A percentile compares a stretch with the other conserved stretches of the same genome.
Evolutionary conservation across 2,329 filamentous ascomycete species (phyloP).

Genomic region (Epichloe elymi): DNA sequence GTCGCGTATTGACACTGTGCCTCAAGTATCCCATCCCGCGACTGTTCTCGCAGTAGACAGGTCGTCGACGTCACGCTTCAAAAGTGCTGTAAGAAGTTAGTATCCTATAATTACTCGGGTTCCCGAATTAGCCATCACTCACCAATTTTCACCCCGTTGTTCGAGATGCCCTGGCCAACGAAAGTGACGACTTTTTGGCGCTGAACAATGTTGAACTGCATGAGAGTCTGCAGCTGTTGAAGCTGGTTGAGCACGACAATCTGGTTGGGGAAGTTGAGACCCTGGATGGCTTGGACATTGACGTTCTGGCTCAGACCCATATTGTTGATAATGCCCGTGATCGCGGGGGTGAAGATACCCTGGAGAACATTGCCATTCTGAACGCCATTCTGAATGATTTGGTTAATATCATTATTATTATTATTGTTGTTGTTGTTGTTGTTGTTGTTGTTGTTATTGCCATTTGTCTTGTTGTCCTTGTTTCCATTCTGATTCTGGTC

Average conservation of each 20-base stretch:
- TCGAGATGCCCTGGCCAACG: conserved; percentile 10
- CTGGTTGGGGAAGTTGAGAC: conserved; percentile 16
- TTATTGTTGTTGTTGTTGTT: neutral
- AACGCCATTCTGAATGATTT: conserved; percentile 6
- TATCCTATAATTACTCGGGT: neutral
- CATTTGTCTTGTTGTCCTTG: conserved; percentile 4
- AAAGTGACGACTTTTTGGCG: conserved; percentile 10
- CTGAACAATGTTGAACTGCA: conserved; percentile 12
- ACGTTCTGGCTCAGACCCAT: conserved; percentile 16
- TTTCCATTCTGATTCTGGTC: neutral
- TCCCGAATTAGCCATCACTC: neutral
- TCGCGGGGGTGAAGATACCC: conserved; percentile 9
- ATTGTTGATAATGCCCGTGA: conserved; percentile 14
- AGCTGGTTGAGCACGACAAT: conserved; percentile 15
- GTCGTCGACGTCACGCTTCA: conserved; percentile 22
- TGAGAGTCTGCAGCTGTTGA: conserved; percentile 13
- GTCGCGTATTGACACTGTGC: too few species aligned
- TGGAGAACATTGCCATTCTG: conserved; percentile 5
- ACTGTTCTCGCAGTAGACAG: conserved; percentile 8
- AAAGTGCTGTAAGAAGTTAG: neutral
- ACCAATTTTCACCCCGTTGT: conserved; percentile 11
- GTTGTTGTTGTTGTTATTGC: neutral
- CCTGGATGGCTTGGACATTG: conserved; percentile 14
- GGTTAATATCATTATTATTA: conserved; percentile 1
- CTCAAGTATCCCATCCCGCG: neutral